A percentile compares a stretch with the other conserved stretches of the same genome.
Conservation (phyloP, 2,329 filamentous ascomycete species). For the Cercospora zeae-maydis region DNA sequence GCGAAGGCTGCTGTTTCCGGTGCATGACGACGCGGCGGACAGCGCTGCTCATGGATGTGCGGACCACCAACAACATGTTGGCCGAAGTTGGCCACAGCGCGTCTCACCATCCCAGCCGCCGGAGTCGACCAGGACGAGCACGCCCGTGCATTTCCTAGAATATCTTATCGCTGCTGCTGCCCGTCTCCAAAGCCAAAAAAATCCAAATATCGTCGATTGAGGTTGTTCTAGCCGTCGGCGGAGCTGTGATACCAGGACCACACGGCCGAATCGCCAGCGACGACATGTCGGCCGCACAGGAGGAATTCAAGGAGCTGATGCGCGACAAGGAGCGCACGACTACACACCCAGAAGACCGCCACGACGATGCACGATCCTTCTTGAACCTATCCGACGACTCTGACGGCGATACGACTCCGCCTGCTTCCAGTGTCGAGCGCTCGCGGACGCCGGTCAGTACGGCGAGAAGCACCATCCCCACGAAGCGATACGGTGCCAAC, state of each 20-base stretch:
- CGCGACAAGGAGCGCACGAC: conserved; percentile 44
- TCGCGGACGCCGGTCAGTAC: conserved; percentile 43
- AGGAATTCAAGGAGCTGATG: conserved; percentile 53
- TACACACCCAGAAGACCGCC: conserved; percentile 49
- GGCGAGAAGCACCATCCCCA: conserved; percentile 48
- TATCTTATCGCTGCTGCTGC: conserved; percentile 2
- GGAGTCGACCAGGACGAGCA: conserved; percentile 13
- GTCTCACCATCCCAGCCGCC: conserved; percentile 16
- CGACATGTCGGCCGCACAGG: conserved; percentile 48
- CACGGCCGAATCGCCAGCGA: neutral
- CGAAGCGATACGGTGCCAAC: conserved; percentile 63
- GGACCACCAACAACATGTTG: conserved; percentile 10
- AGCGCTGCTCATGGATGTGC: neutral
- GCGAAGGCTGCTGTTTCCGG: neutral
- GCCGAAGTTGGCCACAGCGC: neutral
- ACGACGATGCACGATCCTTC: conserved; percentile 42
- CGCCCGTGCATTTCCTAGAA: conserved; percentile 9
- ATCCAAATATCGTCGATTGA: neutral
- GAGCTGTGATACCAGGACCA: neutral
- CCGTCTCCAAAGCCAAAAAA: conserved; percentile 11
- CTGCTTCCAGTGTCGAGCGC: conserved; percentile 54
- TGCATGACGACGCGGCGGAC: neutral
- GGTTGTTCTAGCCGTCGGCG: conserved; percentile 4
- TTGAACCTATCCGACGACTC: conserved; percentile 46
- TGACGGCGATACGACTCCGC: conserved; percentile 40